Evolutionary conservation across 2,329 filamentous ascomycete species (phyloP).

Genomic region (Colletotrichum trifolii): DNA sequence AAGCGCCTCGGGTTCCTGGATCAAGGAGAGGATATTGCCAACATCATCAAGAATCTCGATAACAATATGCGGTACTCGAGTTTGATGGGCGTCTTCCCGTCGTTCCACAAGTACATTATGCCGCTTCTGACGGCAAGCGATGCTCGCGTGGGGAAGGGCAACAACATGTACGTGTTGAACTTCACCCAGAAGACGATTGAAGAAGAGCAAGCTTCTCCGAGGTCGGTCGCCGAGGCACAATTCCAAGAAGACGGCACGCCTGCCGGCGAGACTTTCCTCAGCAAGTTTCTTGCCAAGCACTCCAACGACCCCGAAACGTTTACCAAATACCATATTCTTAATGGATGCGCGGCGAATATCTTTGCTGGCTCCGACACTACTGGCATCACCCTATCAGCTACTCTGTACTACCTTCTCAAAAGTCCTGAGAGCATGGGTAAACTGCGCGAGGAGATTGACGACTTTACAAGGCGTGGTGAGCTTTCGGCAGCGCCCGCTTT

Average conservation of each 20-base stretch:
- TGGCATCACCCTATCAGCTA: slow-evolving; percentile 56
- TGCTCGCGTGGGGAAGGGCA: slow-evolving; percentile 31
- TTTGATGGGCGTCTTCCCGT: slow-evolving; percentile 54
- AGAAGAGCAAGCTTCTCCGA: slow-evolving; percentile 39
- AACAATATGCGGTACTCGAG: slow-evolving; percentile 49
- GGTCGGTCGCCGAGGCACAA: slow-evolving; percentile 25
- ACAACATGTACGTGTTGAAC: slow-evolving; percentile 39
- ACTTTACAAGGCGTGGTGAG: slow-evolving; percentile 21
- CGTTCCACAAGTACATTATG: slow-evolving; percentile 50
- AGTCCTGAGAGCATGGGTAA: slow-evolving; percentile 40
- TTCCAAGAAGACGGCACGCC: slow-evolving; percentile 33
- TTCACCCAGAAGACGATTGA: slow-evolving; percentile 47
- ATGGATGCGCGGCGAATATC: slow-evolving; percentile 46
- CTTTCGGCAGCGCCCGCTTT: slow-evolving; percentile 43
- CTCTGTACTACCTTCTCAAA: slow-evolving; percentile 57
- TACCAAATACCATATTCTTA: slow-evolving; percentile 48
- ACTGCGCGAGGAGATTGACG: slow-evolving; percentile 41
- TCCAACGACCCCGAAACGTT: slow-evolving; percentile 54
- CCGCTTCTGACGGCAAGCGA: slow-evolving; percentile 43
- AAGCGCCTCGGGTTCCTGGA: slow-evolving; percentile 57
- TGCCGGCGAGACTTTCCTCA: slow-evolving; percentile 50
- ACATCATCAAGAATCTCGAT: slow-evolving; percentile 53
- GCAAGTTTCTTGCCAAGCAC: slow-evolving; percentile 54
- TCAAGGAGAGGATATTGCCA: slow-evolving; percentile 55
- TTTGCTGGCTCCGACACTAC: slow-evolving; percentile 58